Evolutionary conservation across 2,329 filamentous ascomycete species (phyloP).

Genomic region (Xylariaceae sp.): DNA sequence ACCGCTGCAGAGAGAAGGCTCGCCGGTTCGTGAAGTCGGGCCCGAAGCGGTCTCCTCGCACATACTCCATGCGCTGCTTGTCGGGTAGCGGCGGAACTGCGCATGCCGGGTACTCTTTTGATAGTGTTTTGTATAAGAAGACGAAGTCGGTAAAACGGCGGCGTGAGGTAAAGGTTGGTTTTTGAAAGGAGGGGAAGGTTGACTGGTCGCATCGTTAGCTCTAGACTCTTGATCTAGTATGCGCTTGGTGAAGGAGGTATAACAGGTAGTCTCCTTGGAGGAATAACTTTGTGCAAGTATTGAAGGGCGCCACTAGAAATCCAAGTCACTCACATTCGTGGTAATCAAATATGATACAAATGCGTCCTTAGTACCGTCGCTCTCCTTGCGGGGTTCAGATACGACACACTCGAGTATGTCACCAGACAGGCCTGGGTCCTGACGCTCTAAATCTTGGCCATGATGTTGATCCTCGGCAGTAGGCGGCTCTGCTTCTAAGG

Average conservation of each 20-base stretch:
- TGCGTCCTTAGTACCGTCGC: conserved; percentile 92
- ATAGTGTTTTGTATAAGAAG: conserved; percentile 90
- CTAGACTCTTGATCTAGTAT: neutral
- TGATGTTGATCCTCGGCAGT: conserved; percentile 42
- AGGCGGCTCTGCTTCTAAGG: conserved; percentile 35
- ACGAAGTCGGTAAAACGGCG: conserved; percentile 97
- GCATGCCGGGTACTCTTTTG: conserved; percentile 84
- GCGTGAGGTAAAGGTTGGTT: conserved; percentile 75
- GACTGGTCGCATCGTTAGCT: conserved; percentile 59
- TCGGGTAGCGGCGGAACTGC: conserved; percentile 94
- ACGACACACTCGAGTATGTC: conserved; percentile 85
- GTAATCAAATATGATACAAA: conserved; percentile 96
- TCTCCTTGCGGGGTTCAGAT: conserved; percentile 85
- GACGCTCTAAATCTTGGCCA: conserved; percentile 49
- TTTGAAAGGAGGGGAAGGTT: conserved; percentile 91
- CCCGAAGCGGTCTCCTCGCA: conserved; percentile 93
- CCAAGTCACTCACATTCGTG: conserved; percentile 68
- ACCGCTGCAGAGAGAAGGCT: conserved; percentile 88
- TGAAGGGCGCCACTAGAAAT: no score
- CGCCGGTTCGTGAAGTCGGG: conserved; percentile 87
- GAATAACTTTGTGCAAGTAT: no score
- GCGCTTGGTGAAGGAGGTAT: neutral
- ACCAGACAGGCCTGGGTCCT: conserved; percentile 62
- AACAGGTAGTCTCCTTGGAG: neutral
- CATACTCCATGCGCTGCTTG: conserved; percentile 99